phyloP scores from a whole-genome alignment of 2,329 filamentous ascomycete species.

The Fusarium scirpi region DNA sequence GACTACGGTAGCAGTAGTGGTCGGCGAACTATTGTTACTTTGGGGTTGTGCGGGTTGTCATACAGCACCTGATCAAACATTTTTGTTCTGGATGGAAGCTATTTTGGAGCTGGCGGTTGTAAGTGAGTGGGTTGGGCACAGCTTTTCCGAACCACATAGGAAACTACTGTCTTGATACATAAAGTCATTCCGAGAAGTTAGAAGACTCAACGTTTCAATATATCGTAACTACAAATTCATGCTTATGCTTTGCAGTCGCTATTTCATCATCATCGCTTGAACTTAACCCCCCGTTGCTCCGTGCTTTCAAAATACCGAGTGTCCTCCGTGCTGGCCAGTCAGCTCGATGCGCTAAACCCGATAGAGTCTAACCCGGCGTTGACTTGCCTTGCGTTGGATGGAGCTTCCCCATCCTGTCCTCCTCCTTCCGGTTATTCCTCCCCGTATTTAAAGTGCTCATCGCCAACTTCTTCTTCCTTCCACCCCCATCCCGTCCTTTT shows the following conservation, averaged over 20 bases:
- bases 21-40: background rate
- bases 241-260: background rate
- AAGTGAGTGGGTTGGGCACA: background rate
- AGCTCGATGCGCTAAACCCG: conserved; percentile 28
- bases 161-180: no score
- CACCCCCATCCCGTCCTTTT: conserved; percentile 38
- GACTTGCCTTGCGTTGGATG: conserved; percentile 22
- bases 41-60: background rate
- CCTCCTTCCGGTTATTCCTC: conserved; percentile 33
- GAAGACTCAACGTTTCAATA: background rate
- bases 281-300: conserved; percentile 24
- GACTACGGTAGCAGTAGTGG: background rate
- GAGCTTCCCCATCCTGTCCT: conserved; percentile 35
- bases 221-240: background rate
- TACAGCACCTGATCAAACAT: background rate
- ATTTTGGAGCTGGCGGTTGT: background rate
- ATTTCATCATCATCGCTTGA: background rate
- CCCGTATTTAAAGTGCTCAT: conserved; percentile 46
- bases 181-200: no score
- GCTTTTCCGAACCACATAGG: no score
- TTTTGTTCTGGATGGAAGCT: background rate
- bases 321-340: conserved; percentile 38
- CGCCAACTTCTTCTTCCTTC: conserved; percentile 40
- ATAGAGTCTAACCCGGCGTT: conserved; percentile 13
- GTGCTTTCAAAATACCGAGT: conserved; percentile 40